These are phyloP conservation scores for Candida ortonii DNA, from an alignment of 805 yeast species.

Conservation along the genomic window DNA sequence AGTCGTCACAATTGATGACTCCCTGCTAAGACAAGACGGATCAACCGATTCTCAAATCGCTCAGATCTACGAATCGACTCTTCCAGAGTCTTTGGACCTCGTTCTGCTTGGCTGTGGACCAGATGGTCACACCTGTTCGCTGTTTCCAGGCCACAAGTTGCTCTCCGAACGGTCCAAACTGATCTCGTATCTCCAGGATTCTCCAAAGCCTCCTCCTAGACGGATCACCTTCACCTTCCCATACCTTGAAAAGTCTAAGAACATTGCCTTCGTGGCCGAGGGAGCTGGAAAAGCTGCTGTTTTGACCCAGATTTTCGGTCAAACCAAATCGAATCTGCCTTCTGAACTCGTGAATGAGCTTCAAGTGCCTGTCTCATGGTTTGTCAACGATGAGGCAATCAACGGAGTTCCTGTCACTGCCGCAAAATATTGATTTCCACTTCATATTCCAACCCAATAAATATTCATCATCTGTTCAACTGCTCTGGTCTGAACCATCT, in stretches of 20 bases:
- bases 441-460: too few species aligned
- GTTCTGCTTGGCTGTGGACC: conserved; percentile 89
- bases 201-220: conserved; percentile 93
- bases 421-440: conserved; percentile 13
- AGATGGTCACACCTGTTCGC: conserved; percentile 92
- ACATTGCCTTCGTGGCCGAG: conserved; percentile 81
- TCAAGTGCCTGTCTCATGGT: conserved; percentile 66
- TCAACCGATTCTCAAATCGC: conserved; percentile 57
- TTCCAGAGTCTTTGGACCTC: conserved; percentile 62
- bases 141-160: conserved; percentile 80
- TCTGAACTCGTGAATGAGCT: conserved; percentile 69
- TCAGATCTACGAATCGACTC: conserved; percentile 51
- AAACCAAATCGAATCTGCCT: conserved; percentile 50
- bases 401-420: conserved; percentile 46
- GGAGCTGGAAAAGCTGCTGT: conserved; percentile 81
- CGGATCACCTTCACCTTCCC: conserved; percentile 88
- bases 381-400: conserved; percentile 77
- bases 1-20: conserved; percentile 63
- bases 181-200: conserved; percentile 69
- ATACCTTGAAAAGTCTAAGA: conserved; percentile 50
- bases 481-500: conserved; percentile 12
- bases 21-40: conserved; percentile 54
- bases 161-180: conserved; percentile 49
- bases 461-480: conserved; percentile 2
- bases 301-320: conserved; percentile 65